These are phyloP conservation scores for Wallacemonas rigidus DNA, from an alignment of 208 protist species.

Conservation along the genomic window DNA sequence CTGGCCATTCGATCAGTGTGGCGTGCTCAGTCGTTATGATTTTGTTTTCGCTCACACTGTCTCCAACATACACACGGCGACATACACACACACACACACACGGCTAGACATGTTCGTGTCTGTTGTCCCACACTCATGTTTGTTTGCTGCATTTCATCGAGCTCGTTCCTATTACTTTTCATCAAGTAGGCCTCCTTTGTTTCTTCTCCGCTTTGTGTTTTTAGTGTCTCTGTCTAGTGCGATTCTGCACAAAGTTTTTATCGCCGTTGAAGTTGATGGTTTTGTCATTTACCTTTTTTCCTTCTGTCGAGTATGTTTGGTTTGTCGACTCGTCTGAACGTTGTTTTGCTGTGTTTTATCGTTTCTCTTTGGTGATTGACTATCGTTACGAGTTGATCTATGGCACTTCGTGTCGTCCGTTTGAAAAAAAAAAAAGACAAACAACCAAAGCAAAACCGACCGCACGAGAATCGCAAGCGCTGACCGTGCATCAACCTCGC, in stretches of 20 bases:
- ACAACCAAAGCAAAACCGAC: neutral
- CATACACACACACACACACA: too few species aligned
- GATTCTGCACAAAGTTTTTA: neutral
- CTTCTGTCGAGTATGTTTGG: neutral
- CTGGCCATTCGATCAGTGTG: too few species aligned
- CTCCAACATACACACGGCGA: too few species aligned
- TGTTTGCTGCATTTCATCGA: too few species aligned
- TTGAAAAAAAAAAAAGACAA: neutral
- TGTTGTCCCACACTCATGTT: too few species aligned
- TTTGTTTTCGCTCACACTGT: neutral
- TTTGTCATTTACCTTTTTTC: conserved; percentile 5
- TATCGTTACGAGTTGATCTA: neutral
- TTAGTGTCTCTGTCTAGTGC: conserved; percentile 13
- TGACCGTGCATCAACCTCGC: too few species aligned
- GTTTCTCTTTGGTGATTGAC: neutral
- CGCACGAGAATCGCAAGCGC: neutral
- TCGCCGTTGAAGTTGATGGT: conserved; percentile 1
- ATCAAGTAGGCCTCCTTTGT: neutral
- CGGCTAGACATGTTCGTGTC: too few species aligned
- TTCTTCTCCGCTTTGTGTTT: conserved; percentile 15
- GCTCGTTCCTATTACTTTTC: too few species aligned
- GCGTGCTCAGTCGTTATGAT: neutral
- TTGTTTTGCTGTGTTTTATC: neutral
- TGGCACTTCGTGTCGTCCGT: neutral
- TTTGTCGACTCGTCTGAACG: neutral